Evolutionary conservation across 164 flowering plant species (phyloP), one percentile per base, ranked within the genome.

Genomic region (Aristolochia californica): DNA sequence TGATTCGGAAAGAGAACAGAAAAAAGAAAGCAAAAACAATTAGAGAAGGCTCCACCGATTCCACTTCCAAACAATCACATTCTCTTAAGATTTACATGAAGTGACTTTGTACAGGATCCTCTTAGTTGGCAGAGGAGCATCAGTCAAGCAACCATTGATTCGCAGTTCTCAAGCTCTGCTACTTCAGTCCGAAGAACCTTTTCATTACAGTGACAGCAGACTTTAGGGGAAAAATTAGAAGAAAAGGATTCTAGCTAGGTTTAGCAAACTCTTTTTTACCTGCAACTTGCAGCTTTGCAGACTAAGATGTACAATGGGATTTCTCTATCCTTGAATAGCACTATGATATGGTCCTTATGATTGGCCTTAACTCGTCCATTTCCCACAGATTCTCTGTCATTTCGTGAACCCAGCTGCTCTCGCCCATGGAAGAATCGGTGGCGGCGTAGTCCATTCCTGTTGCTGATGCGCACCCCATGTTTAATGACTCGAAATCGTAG

Each of bases 391-490:
- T 26, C 53, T 68, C 74, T 45, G 51, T 64, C 66, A 71, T 55
- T 24, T 67, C 80, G 65, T 61, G 68, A 15, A 60, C 47, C 80
- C 78, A 77, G 63, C 71, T 68, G 82, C 79, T n/a, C n/a, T 64
- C 75, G 2, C 53, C 70, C 78, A 64, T 27, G 18, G 66, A 77
- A 65, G 57, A 62, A 43, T 65, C 68, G 0, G 58, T 43, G 15
- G 24, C 34, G 0, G 73, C 30, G 23, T 63, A 43, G 17, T 55
- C n/a, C n/a, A n/a, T n/a, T n/a, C n/a, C n/a, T n/a, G n/a, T n/a
- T n/a, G n/a, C n/a, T n/a, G n/a, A n/a, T n/a, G n/a, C n/a, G n/a
- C n/a, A n/a, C n/a, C n/a, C n/a, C n/a, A n/a, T n/a, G n/a, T n/a
- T 60, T 58, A 71, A 68, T 38, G 43, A 43, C 23, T 67, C 79